A percentile compares a stretch with the other conserved stretches of the same genome.
These are phyloP conservation scores for Lyophyllum decastes DNA, from an alignment of 768 basidiomycete genomes.

Conservation along the genomic window DNA sequence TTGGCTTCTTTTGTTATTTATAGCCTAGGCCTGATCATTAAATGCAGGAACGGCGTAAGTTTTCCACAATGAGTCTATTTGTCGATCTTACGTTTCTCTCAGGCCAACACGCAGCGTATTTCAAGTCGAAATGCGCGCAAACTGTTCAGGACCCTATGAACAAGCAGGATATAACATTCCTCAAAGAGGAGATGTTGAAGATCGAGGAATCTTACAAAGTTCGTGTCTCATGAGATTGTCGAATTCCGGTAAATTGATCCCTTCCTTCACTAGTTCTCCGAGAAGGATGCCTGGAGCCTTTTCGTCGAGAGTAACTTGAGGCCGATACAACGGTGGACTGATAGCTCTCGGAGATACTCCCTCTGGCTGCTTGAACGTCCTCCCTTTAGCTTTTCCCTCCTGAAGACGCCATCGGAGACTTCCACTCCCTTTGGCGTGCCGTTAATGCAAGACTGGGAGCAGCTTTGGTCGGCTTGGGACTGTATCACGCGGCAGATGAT, in stretches of 20 bases:
- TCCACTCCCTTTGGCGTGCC: conserved; percentile 68
- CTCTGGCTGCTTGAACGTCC: conserved; percentile 93
- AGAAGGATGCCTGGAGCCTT: conserved; percentile 63
- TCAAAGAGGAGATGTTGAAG: conserved; percentile 73
- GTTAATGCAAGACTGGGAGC: conserved; percentile 73
- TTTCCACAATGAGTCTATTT: background rate
- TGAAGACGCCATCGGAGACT: conserved; percentile 40
- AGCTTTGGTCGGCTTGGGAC: conserved; percentile 90
- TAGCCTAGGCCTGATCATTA: background rate
- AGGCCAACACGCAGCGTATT: conserved; percentile 88
- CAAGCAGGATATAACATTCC: conserved; percentile 50
- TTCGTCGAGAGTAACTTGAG: conserved; percentile 80
- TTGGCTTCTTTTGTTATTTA: conserved; percentile 8
- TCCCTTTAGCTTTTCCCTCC: conserved; percentile 70
- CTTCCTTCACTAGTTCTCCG: conserved; percentile 65
- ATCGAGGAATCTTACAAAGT: conserved; percentile 93
- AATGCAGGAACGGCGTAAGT: conserved; percentile 20
- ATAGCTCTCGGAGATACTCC: conserved; percentile 69
- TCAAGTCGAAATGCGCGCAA: conserved; percentile 65
- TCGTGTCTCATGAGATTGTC: conserved; percentile 4
- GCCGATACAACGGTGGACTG: conserved; percentile 84
- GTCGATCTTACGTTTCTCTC: conserved; percentile 4
- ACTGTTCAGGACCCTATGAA: conserved; percentile 51
- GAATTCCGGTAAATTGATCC: background rate
- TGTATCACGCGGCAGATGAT: conserved; percentile 84